Conservation (phyloP, 2,329 filamentous ascomycete genomes). For the Cryphonectria radicalis region DNA sequence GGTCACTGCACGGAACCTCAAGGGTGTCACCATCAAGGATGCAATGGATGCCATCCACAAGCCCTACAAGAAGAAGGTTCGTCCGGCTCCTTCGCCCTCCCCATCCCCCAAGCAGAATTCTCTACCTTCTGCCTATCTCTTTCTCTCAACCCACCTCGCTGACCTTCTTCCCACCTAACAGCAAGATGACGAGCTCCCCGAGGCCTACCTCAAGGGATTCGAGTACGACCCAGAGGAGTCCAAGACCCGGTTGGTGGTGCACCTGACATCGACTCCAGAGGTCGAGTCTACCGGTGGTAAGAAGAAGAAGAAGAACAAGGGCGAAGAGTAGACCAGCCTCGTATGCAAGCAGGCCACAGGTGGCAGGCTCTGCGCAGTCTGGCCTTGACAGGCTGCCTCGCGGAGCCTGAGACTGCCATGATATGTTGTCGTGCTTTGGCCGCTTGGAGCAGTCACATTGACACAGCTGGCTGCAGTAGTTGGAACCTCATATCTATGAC, state of each 20-base stretch:
- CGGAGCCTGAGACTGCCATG: neutral
- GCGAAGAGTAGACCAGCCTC: conserved; percentile 44
- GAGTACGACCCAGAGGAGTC: conserved; percentile 95
- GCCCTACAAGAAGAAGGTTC: conserved; percentile 93
- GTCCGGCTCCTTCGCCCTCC: conserved; percentile 36
- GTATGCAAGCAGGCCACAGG: too few relatives aligned
- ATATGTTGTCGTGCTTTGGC: neutral
- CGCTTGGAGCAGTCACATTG: neutral
- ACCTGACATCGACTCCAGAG: conserved; percentile 71
- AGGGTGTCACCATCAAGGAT: conserved; percentile 97
- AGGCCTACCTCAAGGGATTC: conserved; percentile 88
- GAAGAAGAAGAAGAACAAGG: conserved; percentile 66
- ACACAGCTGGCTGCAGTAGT: neutral
- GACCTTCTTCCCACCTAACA: conserved; percentile 43
- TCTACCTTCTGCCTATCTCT: conserved; percentile 11
- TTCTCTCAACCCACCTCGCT: conserved; percentile 15
- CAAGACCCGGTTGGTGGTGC: conserved; percentile 85
- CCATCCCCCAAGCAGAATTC: too few relatives aligned
- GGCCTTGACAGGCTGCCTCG: neutral
- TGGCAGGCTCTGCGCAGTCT: neutral
- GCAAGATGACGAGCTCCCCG: conserved; percentile 89
- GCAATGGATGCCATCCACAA: conserved; percentile 95
- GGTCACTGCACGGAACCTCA: conserved; percentile 87
- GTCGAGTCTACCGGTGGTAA: conserved; percentile 56
- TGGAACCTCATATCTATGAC: neutral